Evolutionary conservation across 768 basidiomycete genomes (phyloP).

Genomic region (Tulasnella sp.): DNA sequence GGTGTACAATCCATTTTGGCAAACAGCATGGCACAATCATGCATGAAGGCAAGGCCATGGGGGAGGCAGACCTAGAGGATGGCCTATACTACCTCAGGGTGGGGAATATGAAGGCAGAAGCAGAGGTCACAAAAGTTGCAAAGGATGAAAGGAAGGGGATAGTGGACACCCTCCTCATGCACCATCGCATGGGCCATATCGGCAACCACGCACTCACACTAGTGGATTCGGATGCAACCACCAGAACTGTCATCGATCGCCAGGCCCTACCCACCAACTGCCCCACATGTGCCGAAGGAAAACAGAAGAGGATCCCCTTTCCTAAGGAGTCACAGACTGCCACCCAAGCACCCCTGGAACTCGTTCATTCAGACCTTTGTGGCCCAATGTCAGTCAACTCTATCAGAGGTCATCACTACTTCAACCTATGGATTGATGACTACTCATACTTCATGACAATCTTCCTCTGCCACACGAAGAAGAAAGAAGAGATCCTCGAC

Average conservation of each 20-base stretch:
- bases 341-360: not conserved
- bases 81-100: not conserved
- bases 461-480: not conserved
- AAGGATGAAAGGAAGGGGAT: no score
- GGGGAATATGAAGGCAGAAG: not conserved
- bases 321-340: not conserved
- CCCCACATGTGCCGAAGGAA: not conserved
- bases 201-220: not conserved
- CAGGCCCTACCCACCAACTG: not conserved
- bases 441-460: not conserved
- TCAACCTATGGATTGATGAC: not conserved
- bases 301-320: not conserved
- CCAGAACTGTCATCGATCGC: not conserved
- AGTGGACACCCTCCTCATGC: no score
- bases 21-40: not conserved
- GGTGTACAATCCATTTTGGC: not conserved
- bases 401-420: not conserved
- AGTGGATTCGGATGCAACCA: not conserved
- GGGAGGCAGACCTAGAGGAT: not conserved
- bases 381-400: not conserved
- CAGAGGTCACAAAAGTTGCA: not conserved
- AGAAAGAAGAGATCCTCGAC: not conserved
- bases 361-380: not conserved
- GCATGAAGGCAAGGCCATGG: not conserved
- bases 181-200: not conserved